Percentiles rank a stretch among this genome's conserved stretches.
Evolutionary conservation across 2,329 filamentous ascomycete species (phyloP).

Genomic region (Camillea tinctor): DNA sequence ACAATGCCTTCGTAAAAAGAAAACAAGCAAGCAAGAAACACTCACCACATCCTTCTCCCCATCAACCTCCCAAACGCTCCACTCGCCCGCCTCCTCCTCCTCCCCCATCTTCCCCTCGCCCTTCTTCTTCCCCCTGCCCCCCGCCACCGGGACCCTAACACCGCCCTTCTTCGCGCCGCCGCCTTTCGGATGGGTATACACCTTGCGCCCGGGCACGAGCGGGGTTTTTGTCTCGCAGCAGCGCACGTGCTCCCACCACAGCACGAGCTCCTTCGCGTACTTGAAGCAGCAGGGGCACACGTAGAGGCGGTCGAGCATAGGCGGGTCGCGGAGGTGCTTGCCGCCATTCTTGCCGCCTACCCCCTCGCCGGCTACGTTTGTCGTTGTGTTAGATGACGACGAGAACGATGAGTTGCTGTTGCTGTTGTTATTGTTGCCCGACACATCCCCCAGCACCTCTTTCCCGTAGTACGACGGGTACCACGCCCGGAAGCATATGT

Average conservation of each 20-base stretch:
- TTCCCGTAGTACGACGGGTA: slow-evolving; percentile 88
- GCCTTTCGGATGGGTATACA: slow-evolving; percentile 63
- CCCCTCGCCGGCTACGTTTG: slow-evolving; percentile 19
- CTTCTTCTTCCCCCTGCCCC: slow-evolving; percentile 38
- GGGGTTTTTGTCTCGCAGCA: slow-evolving; percentile 53
- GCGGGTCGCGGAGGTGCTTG: slow-evolving; percentile 33
- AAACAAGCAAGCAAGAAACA: slow-evolving; percentile 13
- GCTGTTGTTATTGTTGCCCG: slow-evolving; percentile 25
- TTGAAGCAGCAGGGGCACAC: slow-evolving; percentile 95
- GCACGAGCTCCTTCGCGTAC: slow-evolving; percentile 67
- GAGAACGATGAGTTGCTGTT: slow-evolving; percentile 1
- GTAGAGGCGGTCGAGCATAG: slow-evolving; percentile 68
- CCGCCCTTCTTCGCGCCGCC: slow-evolving; percentile 25
- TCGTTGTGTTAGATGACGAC: background rate
- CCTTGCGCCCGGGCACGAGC: slow-evolving; percentile 64
- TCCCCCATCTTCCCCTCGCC: slow-evolving; percentile 23
- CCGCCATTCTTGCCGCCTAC: slow-evolving; percentile 30
- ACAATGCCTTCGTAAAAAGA: background rate
- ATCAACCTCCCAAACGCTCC: slow-evolving; percentile 90
- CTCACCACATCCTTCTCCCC: slow-evolving; percentile 76
- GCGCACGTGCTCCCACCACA: slow-evolving; percentile 58
- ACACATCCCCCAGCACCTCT: slow-evolving; percentile 58
- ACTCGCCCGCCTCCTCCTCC: slow-evolving; percentile 64
- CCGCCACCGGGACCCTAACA: slow-evolving; percentile 10
- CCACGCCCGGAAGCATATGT: slow-evolving; percentile 84